phyloP scores from a whole-genome alignment of 345 rosid genomes.

The Arabis alpina region DNA sequence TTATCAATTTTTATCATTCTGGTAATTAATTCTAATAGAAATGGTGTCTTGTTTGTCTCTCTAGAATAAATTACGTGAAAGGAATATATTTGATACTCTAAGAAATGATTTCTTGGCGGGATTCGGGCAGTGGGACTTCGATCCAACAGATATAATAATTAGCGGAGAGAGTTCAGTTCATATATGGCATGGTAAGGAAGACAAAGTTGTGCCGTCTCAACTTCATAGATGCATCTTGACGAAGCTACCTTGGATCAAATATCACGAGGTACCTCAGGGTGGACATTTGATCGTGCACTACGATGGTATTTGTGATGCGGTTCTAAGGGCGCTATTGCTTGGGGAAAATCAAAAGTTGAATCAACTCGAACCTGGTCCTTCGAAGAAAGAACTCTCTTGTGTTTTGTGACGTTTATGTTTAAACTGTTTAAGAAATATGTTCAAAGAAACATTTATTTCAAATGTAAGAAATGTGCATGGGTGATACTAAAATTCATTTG shows the following conservation, averaged over 20 bases:
- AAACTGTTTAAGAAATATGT: neutral
- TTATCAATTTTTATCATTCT: too few species aligned
- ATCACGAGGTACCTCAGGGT: conserved; percentile 77
- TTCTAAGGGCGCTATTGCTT: conserved; percentile 58
- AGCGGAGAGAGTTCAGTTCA: conserved; percentile 53
- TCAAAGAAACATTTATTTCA: too few species aligned
- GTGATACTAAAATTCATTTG: too few species aligned
- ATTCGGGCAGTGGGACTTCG: conserved; percentile 81
- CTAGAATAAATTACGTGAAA: conserved; percentile 58
- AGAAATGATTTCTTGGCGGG: conserved; percentile 57
- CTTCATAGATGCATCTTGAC: conserved; percentile 60
- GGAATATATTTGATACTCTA: conserved; percentile 58
- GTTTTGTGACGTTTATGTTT: neutral
- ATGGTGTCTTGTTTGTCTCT: neutral
- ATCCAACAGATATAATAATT: conserved; percentile 55
- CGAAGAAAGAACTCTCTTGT: neutral
- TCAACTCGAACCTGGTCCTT: neutral
- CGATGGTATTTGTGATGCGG: conserved; percentile 60
- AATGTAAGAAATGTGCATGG: too few species aligned
- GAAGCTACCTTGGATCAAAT: conserved; percentile 73
- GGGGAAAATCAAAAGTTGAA: conserved; percentile 50
- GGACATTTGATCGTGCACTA: conserved; percentile 84
- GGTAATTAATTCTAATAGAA: too few species aligned
- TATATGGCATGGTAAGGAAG: conserved; percentile 83
- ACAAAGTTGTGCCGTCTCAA: conserved; percentile 76